phyloP scores from a whole-genome alignment of 306 rosid genomes.

The Delonix regia region DNA sequence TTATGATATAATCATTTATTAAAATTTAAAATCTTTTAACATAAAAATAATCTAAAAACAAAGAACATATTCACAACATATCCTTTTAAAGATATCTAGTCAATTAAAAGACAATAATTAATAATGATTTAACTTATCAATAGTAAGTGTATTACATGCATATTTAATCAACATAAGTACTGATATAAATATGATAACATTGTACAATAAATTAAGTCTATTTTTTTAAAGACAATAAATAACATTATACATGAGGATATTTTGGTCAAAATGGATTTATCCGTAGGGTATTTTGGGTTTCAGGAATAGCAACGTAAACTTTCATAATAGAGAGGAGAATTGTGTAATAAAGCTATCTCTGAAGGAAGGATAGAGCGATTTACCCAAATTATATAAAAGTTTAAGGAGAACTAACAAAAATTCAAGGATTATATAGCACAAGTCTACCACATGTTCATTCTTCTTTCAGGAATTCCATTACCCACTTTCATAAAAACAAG shows the following conservation, averaged over 20 bases:
- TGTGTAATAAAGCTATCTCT: background rate
- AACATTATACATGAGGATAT: background rate
- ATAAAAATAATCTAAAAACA: background rate
- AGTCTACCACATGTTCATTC: conserved; percentile 5
- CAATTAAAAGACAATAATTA: background rate
- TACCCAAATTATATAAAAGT: background rate
- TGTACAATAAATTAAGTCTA: no score
- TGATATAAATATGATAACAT: no score
- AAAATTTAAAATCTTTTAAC: background rate
- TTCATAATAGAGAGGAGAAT: background rate
- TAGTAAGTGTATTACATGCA: no score
- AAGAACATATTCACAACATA: background rate
- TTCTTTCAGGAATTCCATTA: conserved; percentile 1
- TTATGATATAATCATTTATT: background rate
- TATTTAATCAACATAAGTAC: no score
- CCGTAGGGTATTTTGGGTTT: background rate
- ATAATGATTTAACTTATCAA: background rate
- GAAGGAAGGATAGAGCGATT: background rate
- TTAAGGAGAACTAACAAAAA: background rate
- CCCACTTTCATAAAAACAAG: background rate
- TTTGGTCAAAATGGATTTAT: background rate
- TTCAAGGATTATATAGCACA: background rate
- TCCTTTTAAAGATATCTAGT: background rate
- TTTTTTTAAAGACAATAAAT: no score
- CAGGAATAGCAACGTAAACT: background rate